Evolutionary conservation across 495 filamentous ascomycete genomes (phyloP).

Genomic region (Alectoria sarmentosa): DNA sequence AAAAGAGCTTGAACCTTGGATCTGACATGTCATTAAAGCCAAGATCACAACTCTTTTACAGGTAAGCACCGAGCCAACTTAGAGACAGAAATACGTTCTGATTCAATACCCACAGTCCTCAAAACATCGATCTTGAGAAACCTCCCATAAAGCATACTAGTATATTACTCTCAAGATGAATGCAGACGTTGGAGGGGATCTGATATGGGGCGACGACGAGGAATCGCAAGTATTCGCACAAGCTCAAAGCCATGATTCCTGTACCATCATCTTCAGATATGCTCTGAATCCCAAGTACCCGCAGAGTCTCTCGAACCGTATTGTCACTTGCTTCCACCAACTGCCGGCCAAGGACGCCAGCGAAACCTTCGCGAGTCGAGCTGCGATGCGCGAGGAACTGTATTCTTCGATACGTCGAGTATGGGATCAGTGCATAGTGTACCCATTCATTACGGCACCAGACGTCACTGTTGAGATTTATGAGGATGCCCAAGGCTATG

Average conservation of each 20-base stretch:
- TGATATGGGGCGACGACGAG: slow-evolving; percentile 18
- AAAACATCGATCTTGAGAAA: too few relatives aligned
- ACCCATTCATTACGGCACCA: neutral
- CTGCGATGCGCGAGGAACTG: neutral
- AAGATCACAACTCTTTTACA: too few relatives aligned
- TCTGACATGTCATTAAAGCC: too few relatives aligned
- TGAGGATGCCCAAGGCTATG: neutral
- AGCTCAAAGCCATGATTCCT: slow-evolving; percentile 6
- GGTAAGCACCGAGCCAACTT: too few relatives aligned
- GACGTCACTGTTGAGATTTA: neutral
- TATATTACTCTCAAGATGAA: too few relatives aligned
- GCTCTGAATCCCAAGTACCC: neutral
- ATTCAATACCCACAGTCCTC: too few relatives aligned
- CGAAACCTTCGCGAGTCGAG: neutral
- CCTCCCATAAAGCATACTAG: too few relatives aligned
- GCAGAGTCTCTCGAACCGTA: neutral
- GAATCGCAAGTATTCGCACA: slow-evolving; percentile 15
- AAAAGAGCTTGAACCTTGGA: too few relatives aligned
- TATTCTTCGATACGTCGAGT: neutral
- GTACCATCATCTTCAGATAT: slow-evolving; percentile 4
- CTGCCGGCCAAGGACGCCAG: neutral
- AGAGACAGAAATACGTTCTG: too few relatives aligned
- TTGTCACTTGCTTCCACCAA: neutral
- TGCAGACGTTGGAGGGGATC: slow-evolving; percentile 14
- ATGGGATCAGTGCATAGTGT: neutral